phyloP scores from a whole-genome alignment of 352 stramenopile species.

The Globisporangium nodosum region DNA sequence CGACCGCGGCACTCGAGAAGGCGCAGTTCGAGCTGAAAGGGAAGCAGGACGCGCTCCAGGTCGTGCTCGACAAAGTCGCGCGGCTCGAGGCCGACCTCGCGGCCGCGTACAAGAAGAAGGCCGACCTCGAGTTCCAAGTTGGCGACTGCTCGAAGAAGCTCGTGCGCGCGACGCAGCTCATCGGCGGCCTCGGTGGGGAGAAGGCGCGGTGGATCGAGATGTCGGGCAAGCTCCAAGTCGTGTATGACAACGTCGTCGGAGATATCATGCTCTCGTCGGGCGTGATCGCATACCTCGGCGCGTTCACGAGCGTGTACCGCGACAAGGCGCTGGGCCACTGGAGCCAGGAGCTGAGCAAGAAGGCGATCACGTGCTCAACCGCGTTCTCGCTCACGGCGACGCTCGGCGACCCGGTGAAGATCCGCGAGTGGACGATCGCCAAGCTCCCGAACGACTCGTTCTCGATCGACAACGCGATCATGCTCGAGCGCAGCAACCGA shows the following conservation, averaged over 20 bases:
- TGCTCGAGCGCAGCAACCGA: slow-evolving; percentile 87
- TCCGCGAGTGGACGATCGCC: slow-evolving; percentile 93
- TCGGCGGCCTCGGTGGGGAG: slow-evolving; percentile 91
- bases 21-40: slow-evolving; percentile 81
- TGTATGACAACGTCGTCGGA: slow-evolving; percentile 90
- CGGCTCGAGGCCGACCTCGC: slow-evolving; percentile 85
- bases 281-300: slow-evolving; percentile 93
- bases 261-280: slow-evolving; percentile 92
- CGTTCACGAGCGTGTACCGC: slow-evolving; percentile 91
- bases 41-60: slow-evolving; percentile 89
- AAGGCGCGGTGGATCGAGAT: slow-evolving; percentile 92
- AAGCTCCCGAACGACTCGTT: slow-evolving; percentile 94
- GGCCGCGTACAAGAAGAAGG: slow-evolving; percentile 92
- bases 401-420: slow-evolving; percentile 89
- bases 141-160: slow-evolving; percentile 93
- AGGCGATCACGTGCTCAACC: slow-evolving; percentile 78
- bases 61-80: slow-evolving; percentile 91
- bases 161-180: slow-evolving; percentile 89
- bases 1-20: slow-evolving; percentile 80
- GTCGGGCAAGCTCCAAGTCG: slow-evolving; percentile 73
- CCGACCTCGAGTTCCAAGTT: slow-evolving; percentile 86
- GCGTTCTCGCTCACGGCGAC: slow-evolving; percentile 81
- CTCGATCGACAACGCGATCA: slow-evolving; percentile 94
- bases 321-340: slow-evolving; percentile 86
- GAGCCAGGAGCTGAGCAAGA: slow-evolving; percentile 49